Conservation (phyloP, 768 basidiomycete genomes). For the Rhizopogon vesiculosus region DNA sequence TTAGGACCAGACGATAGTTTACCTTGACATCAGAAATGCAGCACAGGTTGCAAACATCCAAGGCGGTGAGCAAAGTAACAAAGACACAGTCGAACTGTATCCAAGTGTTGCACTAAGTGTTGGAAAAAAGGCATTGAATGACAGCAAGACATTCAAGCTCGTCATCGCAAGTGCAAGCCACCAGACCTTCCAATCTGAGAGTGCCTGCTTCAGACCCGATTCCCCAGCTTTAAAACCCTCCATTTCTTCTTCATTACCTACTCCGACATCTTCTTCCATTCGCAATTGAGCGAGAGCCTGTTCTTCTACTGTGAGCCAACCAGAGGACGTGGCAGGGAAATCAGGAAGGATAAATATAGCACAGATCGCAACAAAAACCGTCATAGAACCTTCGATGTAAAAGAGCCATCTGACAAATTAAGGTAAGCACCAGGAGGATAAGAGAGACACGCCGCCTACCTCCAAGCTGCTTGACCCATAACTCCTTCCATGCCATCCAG, state of each 20-base stretch:
- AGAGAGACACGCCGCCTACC: slow-evolving; percentile 32
- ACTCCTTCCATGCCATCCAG: slow-evolving; percentile 67
- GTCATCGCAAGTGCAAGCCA: slow-evolving; percentile 65
- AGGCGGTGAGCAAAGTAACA: slow-evolving; percentile 69
- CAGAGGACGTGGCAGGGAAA: slow-evolving; percentile 54
- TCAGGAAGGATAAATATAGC: slow-evolving; percentile 70
- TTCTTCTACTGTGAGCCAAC: slow-evolving; percentile 60
- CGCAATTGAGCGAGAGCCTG: slow-evolving; percentile 50
- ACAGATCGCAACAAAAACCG: slow-evolving; percentile 41
- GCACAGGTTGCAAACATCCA: slow-evolving; percentile 60
- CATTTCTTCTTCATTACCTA: slow-evolving; percentile 44
- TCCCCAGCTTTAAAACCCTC: slow-evolving; percentile 26
- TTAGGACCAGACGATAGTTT: slow-evolving; percentile 1
- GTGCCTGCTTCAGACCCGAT: slow-evolving; percentile 51
- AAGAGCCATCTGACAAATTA: slow-evolving; percentile 57
- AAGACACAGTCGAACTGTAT: slow-evolving; percentile 55
- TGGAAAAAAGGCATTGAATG: slow-evolving; percentile 80
- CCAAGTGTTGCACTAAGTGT: slow-evolving; percentile 73
- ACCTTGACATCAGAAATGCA: slow-evolving; percentile 52
- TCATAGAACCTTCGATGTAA: slow-evolving; percentile 61
- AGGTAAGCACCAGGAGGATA: neutral
- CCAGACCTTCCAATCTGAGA: slow-evolving; percentile 83
- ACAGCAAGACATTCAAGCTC: slow-evolving; percentile 52
- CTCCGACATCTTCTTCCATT: slow-evolving; percentile 61
- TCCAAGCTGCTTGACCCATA: slow-evolving; percentile 68